Conservation (phyloP, 1,284 basidiomycete species). For the Trichosporon inkin region DNA sequence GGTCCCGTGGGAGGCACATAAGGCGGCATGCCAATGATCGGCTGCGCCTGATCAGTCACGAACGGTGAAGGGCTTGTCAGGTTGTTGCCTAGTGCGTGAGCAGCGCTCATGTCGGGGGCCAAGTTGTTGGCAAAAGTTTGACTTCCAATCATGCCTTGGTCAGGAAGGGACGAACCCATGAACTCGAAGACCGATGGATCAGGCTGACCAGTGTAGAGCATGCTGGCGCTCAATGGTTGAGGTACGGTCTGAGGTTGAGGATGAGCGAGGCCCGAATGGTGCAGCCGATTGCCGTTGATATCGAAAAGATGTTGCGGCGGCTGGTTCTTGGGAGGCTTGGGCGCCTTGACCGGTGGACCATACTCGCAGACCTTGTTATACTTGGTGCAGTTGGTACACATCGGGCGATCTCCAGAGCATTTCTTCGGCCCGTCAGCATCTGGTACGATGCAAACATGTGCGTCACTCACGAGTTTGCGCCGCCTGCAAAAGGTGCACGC, state of each 20-base stretch:
- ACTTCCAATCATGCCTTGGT: neutral
- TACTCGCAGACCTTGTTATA: conserved; percentile 43
- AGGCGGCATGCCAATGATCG: conserved; percentile 20
- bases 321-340: conserved; percentile 11
- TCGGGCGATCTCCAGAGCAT: conserved; percentile 38
- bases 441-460: neutral
- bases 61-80: conserved; percentile 14
- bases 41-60: conserved; percentile 12
- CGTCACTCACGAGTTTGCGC: conserved; percentile 36
- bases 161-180: neutral
- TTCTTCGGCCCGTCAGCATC: conserved; percentile 26
- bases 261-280: neutral
- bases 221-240: neutral
- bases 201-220: conserved; percentile 1
- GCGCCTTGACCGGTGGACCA: conserved; percentile 20
- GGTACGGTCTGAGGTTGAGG: neutral
- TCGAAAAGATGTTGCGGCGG: neutral
- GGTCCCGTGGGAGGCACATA: conserved; percentile 11
- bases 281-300: neutral
- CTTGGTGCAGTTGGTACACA: conserved; percentile 39
- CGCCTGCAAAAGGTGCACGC: conserved; percentile 44
- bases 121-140: neutral
- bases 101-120: neutral
- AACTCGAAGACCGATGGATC: conserved; percentile 2
- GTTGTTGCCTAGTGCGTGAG: conserved; percentile 1